phyloP scores from a whole-genome alignment of 1,139 yeast genomes.

The Pichia sp. region DNA sequence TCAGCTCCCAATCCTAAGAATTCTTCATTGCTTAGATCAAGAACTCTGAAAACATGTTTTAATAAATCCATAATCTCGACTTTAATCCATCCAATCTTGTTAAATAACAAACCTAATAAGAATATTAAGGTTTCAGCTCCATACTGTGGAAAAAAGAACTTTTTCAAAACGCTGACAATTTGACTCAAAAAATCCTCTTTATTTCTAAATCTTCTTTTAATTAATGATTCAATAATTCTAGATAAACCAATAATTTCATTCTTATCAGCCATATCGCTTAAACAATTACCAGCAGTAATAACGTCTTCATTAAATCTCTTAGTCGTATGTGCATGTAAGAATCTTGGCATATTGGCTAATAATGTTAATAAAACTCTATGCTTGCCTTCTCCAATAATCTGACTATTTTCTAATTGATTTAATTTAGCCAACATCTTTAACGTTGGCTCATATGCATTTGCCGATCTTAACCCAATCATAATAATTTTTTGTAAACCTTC shows the following conservation, averaged over 20 bases:
- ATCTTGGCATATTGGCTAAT: conserved; percentile 76
- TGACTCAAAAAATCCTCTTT: conserved; percentile 85
- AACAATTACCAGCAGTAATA: conserved; percentile 49
- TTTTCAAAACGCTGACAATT: conserved; percentile 60
- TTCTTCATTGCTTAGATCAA: conserved; percentile 72
- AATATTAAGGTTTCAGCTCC: conserved; percentile 73
- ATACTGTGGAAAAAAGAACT: conserved; percentile 65
- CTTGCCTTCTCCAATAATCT: conserved; percentile 69
- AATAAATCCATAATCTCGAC: conserved; percentile 71
- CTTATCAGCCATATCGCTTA: conserved; percentile 56
- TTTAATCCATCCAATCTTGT: conserved; percentile 72
- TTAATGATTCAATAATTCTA: conserved; percentile 67
- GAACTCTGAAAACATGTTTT: conserved; percentile 65
- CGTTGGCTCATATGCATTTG: conserved; percentile 74
- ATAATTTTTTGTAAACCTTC: conserved; percentile 80
- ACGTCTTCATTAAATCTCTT: conserved; percentile 47
- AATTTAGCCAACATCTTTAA: conserved; percentile 68
- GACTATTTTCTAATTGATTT: conserved; percentile 61
- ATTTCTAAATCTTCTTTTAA: conserved; percentile 74
- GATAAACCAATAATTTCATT: conserved; percentile 56
- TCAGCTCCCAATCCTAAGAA: conserved; percentile 93
- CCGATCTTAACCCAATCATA: conserved; percentile 75
- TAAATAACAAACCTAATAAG: conserved; percentile 70
- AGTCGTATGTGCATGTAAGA: conserved; percentile 67
- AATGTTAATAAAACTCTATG: conserved; percentile 65